Percentiles rank a stretch among this genome's conserved stretches.
phyloP scores from a whole-genome alignment of 352 stramenopile genomes.

The Globisporangium carolinianum region DNA sequence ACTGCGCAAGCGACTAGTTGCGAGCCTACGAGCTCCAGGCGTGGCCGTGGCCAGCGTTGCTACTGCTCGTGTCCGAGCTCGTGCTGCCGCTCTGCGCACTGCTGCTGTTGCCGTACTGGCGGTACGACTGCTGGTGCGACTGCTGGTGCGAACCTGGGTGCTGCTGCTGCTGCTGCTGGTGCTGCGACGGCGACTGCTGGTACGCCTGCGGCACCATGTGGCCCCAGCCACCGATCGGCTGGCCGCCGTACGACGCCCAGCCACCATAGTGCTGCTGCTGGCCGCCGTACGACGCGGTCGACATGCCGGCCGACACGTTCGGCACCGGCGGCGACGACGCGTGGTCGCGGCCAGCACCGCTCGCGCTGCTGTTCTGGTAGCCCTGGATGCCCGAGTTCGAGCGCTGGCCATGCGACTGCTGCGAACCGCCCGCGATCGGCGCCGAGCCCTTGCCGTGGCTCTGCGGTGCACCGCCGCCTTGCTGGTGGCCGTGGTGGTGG shows the following conservation, averaged over 20 bases:
- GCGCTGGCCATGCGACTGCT: conserved; percentile 52
- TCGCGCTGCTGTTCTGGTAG: conserved; percentile 35
- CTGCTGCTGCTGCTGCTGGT: conserved; percentile 49
- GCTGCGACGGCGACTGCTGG: conserved; percentile 59
- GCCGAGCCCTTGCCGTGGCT: conserved; percentile 54
- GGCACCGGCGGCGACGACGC: conserved; percentile 57
- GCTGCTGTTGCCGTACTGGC: conserved; percentile 62
- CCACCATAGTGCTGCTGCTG: conserved; percentile 70
- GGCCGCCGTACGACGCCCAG: conserved; percentile 70
- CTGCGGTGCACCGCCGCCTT: conserved; percentile 42
- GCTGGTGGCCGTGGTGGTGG: conserved; percentile 55
- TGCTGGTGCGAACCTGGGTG: conserved; percentile 62
- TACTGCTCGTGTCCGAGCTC: conserved; percentile 40
- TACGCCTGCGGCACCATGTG: conserved; percentile 85
- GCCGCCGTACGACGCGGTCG: conserved; percentile 39
- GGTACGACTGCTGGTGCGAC: conserved; percentile 78
- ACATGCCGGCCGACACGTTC: conserved; percentile 56
- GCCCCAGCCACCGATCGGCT: conserved; percentile 67
- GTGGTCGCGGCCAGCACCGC: conserved; percentile 46
- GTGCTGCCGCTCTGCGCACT: conserved; percentile 36
- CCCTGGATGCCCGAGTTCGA: conserved; percentile 45
- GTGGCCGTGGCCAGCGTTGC: conserved; percentile 28
- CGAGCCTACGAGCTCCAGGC: conserved; percentile 71
- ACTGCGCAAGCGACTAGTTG: background rate
- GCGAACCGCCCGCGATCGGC: conserved; percentile 23